These are phyloP conservation scores for Chalciporus piperatus DNA, from an alignment of 768 basidiomycete species.

Conservation along the genomic window DNA sequence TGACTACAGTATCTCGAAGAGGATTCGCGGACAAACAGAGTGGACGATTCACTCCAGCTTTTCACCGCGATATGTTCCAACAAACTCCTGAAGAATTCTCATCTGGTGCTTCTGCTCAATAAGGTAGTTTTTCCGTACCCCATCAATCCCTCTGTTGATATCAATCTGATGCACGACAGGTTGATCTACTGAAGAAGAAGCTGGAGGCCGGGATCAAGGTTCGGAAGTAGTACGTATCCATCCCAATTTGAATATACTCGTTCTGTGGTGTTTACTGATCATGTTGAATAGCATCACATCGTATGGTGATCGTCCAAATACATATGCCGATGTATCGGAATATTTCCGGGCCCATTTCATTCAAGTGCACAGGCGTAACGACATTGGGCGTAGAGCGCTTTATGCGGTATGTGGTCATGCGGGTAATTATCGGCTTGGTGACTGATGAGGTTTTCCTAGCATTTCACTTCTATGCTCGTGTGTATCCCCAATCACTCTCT, in stretches of 20 bases:
- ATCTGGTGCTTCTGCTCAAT: slow-evolving; percentile 75
- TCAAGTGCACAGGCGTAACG: slow-evolving; percentile 68
- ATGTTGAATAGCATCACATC: slow-evolving; percentile 60
- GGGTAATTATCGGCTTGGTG: neutral
- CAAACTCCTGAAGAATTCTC: slow-evolving; percentile 66
- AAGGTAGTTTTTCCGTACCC: slow-evolving; percentile 46
- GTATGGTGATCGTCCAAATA: slow-evolving; percentile 70
- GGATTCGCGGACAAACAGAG: slow-evolving; percentile 73
- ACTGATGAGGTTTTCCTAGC: slow-evolving; percentile 36
- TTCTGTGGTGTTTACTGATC: neutral
- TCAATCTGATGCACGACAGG: slow-evolving; percentile 37
- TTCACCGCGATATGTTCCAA: slow-evolving; percentile 76
- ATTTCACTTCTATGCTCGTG: slow-evolving; percentile 72
- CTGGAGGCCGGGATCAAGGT: slow-evolving; percentile 64
- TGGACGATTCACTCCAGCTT: slow-evolving; percentile 79
- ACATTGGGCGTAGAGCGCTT: slow-evolving; percentile 54
- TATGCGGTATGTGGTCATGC: slow-evolving; percentile 52
- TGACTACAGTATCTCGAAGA: slow-evolving; percentile 70
- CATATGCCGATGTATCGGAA: slow-evolving; percentile 64
- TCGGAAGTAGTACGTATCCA: slow-evolving; percentile 65
- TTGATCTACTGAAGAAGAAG: slow-evolving; percentile 71
- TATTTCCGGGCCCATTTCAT: slow-evolving; percentile 87
- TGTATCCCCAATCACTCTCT: slow-evolving; percentile 12
- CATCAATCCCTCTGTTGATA: slow-evolving; percentile 5
- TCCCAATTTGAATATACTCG: neutral